phyloP scores from a whole-genome alignment of 2,329 filamentous ascomycete genomes.

The Hymenoscyphus occultus region DNA sequence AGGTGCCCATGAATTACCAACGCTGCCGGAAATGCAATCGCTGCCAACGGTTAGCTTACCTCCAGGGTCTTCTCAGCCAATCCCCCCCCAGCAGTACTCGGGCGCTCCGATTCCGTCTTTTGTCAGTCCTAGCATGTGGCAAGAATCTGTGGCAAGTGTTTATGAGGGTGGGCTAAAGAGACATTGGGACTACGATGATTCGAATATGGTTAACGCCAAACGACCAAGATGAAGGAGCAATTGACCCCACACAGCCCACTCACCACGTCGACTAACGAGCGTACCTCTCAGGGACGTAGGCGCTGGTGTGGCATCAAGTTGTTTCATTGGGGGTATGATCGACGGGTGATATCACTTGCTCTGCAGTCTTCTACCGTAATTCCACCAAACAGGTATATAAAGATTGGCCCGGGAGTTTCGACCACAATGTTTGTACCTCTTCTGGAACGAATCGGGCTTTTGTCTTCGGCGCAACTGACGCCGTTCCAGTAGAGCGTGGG shows the following conservation, averaged over 20 bases:
- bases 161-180: slow-evolving; percentile 65
- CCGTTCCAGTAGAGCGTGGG: neutral
- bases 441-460: slow-evolving; percentile 6
- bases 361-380: neutral
- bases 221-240: slow-evolving; percentile 27
- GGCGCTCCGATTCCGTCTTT: slow-evolving; percentile 55
- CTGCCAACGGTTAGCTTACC: slow-evolving; percentile 46
- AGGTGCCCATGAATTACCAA: slow-evolving; percentile 48
- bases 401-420: slow-evolving; percentile 1
- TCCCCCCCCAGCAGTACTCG: slow-evolving; percentile 52
- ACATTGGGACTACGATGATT: slow-evolving; percentile 49
- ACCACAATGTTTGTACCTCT: neutral
- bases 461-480: neutral
- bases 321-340: neutral
- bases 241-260: neutral
- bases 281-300: neutral
- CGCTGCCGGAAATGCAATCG: slow-evolving; percentile 46
- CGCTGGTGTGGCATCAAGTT: neutral
- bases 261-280: neutral
- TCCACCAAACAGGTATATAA: neutral
- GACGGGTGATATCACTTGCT: neutral
- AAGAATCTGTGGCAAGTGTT: slow-evolving; percentile 66
- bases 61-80: slow-evolving; percentile 44
- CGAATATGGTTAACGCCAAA: slow-evolving; percentile 28
- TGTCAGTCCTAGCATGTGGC: slow-evolving; percentile 71